Base-by-base conservation (phyloP, 106 monocot genomes). In the Allium cepa region DNA sequence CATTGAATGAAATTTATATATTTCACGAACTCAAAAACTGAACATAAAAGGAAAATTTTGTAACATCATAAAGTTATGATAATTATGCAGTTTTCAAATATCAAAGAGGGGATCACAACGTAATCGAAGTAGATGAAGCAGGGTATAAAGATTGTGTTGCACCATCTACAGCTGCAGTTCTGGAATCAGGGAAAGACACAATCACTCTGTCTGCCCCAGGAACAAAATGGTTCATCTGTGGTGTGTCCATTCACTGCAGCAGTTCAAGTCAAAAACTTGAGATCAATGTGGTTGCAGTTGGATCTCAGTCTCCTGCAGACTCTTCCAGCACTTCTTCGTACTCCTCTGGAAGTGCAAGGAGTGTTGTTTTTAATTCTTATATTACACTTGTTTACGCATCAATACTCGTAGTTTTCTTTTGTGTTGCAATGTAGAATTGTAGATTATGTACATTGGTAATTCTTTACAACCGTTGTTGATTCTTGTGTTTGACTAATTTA, bases 161-260 rank as follows among this genome's bases (percentile, higher is more conserved):
- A 11, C 48, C 63, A 36, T 2, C 55, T 7, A 47, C 17, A 9
- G 17, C 11, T 11, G 49, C 9, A 9, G 10, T 28, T 36, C 63
- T 70, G 1, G 7, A 10, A 3, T 50, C 76, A 9, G 76, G 76
- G 11, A 36, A 70, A 10, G 76, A 77, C 58, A 57, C 64, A 22
- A 57, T 77, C 5, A 13, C 7, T 15, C 70, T 77, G 11, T 9
- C 69, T 6, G 53, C 63, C 7, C 64, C 76, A 10, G 69, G 76
- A 51, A 71, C 48, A 49, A 69, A 76, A 28, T 77, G 76, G 70
- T 77, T 49, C 64, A 77, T 77, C 14, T 77, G 76, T 11, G 70
- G 63, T 9, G 45, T 63, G 0, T 48, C 63, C 7, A 49, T 17
- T 1, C 76, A 77, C 26, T 77, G 76, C 70, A 26, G 11, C 8